Base-by-base conservation (phyloP, 192 early-diverging fungal species). In the Coemansia sp. region DNA sequence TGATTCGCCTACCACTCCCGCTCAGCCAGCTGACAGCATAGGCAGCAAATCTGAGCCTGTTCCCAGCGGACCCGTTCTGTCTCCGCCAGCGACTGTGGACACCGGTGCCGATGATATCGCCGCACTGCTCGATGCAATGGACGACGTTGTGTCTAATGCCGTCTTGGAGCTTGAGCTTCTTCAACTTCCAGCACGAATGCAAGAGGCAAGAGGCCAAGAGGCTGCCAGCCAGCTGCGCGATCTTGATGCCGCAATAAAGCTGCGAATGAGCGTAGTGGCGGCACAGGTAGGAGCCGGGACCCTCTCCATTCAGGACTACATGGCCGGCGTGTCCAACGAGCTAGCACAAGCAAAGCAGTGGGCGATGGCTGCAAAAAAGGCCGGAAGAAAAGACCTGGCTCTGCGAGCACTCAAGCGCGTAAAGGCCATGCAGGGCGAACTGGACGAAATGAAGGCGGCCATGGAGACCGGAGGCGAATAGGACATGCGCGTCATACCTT, bases 361-460 rank as follows among this genome's bases (percentile, higher is more conserved):
- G 71, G 71, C 65, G 31, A 35, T 75, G 32, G 36, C 60, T 1
- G 71, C 71, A 10, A 75, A 75, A 36, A 51, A 38, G 3, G 34
- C 19, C 3, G 65, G 60, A 14, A 56, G 57, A 17, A 68, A 46
- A 48, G 71, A 75, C 31, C 47, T 75, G 34, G 71, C 71, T 4
- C 23, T 64, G 30, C 71, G 71, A 7, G 65, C 71, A 11, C 47
- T 75, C 38, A 58, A 56, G 32, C 65, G 71, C 25, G 60, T 63
- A 32, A 75, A 75, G 48, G 57, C 60, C 11, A 75, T 75, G 71
- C 71, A 67, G 41, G 37, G n/a, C 25, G 71, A 75, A 49, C 39
- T 75, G 5, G 23, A 38, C 29, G 65, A 75, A n/a, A 75, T 75
- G 71, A 32, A 46, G 32, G 56, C 60, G 1, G 71, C 71, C 0